These are phyloP conservation scores for Monilinia laxa DNA, from an alignment of 2,329 filamentous ascomycete species.

Conservation along the genomic window DNA sequence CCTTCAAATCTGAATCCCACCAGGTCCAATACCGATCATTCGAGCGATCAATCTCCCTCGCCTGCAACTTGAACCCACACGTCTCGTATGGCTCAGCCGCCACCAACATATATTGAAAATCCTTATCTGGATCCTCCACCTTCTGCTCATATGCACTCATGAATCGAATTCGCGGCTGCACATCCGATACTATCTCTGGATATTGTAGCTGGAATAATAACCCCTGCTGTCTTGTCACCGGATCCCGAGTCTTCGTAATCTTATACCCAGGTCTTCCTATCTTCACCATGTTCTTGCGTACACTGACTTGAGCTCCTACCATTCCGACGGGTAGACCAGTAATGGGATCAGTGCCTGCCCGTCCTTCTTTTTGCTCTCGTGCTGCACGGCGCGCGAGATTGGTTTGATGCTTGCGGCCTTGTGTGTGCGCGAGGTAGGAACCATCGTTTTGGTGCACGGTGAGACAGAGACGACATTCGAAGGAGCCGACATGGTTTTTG, in stretches of 20 bases:
- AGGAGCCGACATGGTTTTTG: slow-evolving; percentile 98
- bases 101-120: slow-evolving; percentile 90
- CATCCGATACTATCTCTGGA: slow-evolving; percentile 77
- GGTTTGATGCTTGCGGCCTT: slow-evolving; percentile 98
- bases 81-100: slow-evolving; percentile 98
- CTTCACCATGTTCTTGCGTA: slow-evolving; percentile 85
- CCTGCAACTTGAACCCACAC: slow-evolving; percentile 93
- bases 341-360: slow-evolving; percentile 61
- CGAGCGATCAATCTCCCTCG: slow-evolving; percentile 84
- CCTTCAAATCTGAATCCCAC: slow-evolving; percentile 93
- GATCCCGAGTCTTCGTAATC: slow-evolving; percentile 93
- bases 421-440: slow-evolving; percentile 96
- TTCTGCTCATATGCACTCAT: slow-evolving; percentile 98
- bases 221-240: slow-evolving; percentile 82
- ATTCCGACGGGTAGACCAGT: slow-evolving; percentile 73
- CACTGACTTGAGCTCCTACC: slow-evolving; percentile 59
- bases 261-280: slow-evolving; percentile 96
- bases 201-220: slow-evolving; percentile 96
- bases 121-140: slow-evolving; percentile 90
- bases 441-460: slow-evolving; percentile 99
- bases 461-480: slow-evolving; percentile 94
- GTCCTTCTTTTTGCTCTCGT: slow-evolving; percentile 90
- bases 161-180: slow-evolving; percentile 82
- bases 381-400: slow-evolving; percentile 94
- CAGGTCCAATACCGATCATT: slow-evolving; percentile 89